Base-by-base conservation (phyloP, 1,284 basidiomycete species). In the Heterobasidion occidentale region DNA sequence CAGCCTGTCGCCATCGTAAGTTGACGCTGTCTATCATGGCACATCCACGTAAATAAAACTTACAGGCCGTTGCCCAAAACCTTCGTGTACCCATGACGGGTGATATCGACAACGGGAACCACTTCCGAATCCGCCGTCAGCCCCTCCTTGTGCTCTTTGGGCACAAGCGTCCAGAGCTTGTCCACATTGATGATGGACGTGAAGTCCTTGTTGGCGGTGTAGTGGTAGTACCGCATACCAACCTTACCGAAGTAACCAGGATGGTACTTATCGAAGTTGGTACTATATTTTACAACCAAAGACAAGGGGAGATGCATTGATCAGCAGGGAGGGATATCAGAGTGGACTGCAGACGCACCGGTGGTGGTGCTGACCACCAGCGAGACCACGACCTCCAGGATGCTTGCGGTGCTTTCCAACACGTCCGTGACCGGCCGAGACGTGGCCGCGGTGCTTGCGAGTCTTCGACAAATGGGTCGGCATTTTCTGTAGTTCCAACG, bases 331-430 rank as follows among this genome's bases (percentile, higher is more conserved):
- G 27, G 27, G 6, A 27, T 4, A 27, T 27, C 27, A 27, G 6
- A 27, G 27, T 27, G 48, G 36, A 17, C 7, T 38, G 6, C 6
- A 44, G 17, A 80, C 86, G 67, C 69, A 91, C 89, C 96, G 83
- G 88, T 99, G 97, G 83, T 99, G 96, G 81, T 98, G 96, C 79
- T 89, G 84, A 86, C 97, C 96, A 94, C 96, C 97, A 80, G 96
- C 96, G 70, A 98, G 90, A 98, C 96, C 96, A 78, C 96, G 92
- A 93, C 96, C 96, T 82, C 96, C 96, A 60, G 97, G 97, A 73
- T 97, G 94, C 79, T 99, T 98, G 77, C 96, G 90, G 88, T 99
- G 96, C 86, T 99, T 98, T 68, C 96, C 97, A 71, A 99, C 90
- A 90, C 96, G 95, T 78, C 96, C 96, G 78, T 98, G 89, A 80